These are phyloP conservation scores for Dothideomycetes sp. DNA, from an alignment of 2,329 filamentous ascomycete genomes.

Conservation along the genomic window DNA sequence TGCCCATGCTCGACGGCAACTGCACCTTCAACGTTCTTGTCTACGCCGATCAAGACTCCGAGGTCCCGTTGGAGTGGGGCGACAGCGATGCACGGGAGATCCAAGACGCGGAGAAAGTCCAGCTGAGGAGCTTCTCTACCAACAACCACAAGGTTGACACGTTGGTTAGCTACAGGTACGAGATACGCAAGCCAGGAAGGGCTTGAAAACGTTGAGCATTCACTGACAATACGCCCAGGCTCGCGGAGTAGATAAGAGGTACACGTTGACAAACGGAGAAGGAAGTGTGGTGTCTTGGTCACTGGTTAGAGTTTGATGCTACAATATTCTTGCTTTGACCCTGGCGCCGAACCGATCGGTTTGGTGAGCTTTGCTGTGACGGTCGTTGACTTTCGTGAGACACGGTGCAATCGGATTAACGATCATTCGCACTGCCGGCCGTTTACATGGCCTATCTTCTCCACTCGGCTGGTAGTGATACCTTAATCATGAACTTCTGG, in stretches of 20 bases:
- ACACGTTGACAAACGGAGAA: too few species aligned
- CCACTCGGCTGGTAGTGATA: too few species aligned
- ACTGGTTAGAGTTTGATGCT: too few species aligned
- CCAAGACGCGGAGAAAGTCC: constrained; percentile 84
- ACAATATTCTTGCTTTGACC: too few species aligned
- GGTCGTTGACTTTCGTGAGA: constrained; percentile 8
- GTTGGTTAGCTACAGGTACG: constrained; percentile 74
- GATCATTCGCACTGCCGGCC: constrained; percentile 1
- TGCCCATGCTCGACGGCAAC: constrained; percentile 85
- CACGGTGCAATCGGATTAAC: constrained; percentile 2
- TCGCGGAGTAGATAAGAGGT: constrained; percentile 18
- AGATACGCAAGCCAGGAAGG: background rate
- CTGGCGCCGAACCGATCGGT: too few species aligned
- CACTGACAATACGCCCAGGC: constrained; percentile 14
- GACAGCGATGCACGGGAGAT: constrained; percentile 98
- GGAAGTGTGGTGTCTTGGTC: too few species aligned
- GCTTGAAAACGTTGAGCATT: constrained; percentile 2
- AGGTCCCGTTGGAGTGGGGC: constrained; percentile 96
- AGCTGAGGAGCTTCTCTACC: constrained; percentile 91
- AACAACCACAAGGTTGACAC: constrained; percentile 91
- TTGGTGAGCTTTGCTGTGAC: too few species aligned
- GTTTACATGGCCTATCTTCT: too few species aligned
- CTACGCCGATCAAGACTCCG: constrained; percentile 91
- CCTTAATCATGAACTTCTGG: too few species aligned
- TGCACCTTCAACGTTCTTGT: constrained; percentile 99